Evolutionary conservation across 306 rosid genomes (phyloP), one percentile per base, ranked within the genome.

Genomic region (Vigna hirtella): DNA sequence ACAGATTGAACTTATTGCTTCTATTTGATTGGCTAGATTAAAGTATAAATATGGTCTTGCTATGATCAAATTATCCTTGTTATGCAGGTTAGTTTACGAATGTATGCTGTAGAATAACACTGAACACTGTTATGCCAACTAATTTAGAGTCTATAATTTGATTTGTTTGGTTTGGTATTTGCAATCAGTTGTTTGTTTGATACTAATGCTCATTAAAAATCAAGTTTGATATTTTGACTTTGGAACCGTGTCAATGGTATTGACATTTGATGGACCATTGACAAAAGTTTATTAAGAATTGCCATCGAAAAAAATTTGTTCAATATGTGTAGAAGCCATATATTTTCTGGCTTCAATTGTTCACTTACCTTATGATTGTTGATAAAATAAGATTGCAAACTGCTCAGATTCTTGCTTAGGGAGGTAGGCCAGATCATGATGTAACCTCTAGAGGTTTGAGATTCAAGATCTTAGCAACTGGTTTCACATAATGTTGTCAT

Each of bases 361-460:
- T 47, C 81, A 59, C 26, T 77, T 36, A 59, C 77, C 15, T 76
- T 67, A 43, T 32, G 70, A 36, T 57, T 57, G 63, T 22, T 24
- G 30, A 38, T 59, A 43, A 64, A 66, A 53, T 72, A 72, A 77
- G 70, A 70, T 52, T 73, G 52, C 74, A 68, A 45, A 49, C 78
- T 36, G 64, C 36, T 12, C 64, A 57, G n/a, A 38, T 14, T 48
- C 47, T 78, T 68, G 51, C 70, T 80, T 84, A 17, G 52, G 52
- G 53, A 30, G 73, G 70, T 66, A 20, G 64, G 76, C 57, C 79
- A 57, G 72, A 76, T 56, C 62, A 55, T 53, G 45, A 56, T 84
- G 50, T 70, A 76, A 56, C 82, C 26, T 66, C 10, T 64, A 51
- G 32, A 48, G 73, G 82, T 72, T 58, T 80, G 72, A 71, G 36